A percentile compares a stretch with the other conserved stretches of the same genome.
These are phyloP conservation scores for Penicillium lividum DNA, from an alignment of 495 filamentous ascomycete genomes.

Conservation along the genomic window DNA sequence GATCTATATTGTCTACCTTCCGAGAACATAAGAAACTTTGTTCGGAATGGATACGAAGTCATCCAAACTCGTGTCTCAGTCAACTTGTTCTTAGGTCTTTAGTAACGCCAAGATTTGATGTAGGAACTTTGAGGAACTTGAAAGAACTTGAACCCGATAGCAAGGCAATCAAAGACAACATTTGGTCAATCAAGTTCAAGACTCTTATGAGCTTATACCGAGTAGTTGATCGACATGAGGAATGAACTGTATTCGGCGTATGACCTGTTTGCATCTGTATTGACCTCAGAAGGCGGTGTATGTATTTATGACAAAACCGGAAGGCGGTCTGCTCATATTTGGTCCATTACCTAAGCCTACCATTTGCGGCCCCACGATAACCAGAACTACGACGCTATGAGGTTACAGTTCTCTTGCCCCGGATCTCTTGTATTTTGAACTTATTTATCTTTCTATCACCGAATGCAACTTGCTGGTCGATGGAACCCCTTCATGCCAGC, in stretches of 20 bases:
- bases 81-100: too few species aligned
- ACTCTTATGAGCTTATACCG: too few species aligned
- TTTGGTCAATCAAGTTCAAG: too few species aligned
- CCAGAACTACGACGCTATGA: slow-evolving; percentile 25
- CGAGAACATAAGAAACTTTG: neutral
- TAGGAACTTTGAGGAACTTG: too few species aligned
- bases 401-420: slow-evolving; percentile 24
- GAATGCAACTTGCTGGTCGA: slow-evolving; percentile 38
- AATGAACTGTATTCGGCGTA: neutral
- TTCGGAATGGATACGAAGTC: neutral
- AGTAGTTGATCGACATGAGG: too few species aligned
- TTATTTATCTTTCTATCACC: slow-evolving; percentile 26
- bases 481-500: slow-evolving; percentile 23
- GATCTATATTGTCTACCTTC: neutral
- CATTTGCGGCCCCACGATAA: slow-evolving; percentile 5
- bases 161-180: too few species aligned
- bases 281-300: neutral
- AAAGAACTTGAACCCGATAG: too few species aligned
- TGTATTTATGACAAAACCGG: neutral
- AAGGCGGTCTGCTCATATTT: neutral
- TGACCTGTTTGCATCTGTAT: neutral
- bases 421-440: neutral
- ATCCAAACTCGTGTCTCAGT: too few species aligned
- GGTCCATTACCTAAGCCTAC: neutral
- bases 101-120: too few species aligned